Evolutionary conservation across 2,329 filamentous ascomycete species (phyloP), one percentile per base, ranked within the genome.

Genomic region (Ophiostoma piceae): DNA sequence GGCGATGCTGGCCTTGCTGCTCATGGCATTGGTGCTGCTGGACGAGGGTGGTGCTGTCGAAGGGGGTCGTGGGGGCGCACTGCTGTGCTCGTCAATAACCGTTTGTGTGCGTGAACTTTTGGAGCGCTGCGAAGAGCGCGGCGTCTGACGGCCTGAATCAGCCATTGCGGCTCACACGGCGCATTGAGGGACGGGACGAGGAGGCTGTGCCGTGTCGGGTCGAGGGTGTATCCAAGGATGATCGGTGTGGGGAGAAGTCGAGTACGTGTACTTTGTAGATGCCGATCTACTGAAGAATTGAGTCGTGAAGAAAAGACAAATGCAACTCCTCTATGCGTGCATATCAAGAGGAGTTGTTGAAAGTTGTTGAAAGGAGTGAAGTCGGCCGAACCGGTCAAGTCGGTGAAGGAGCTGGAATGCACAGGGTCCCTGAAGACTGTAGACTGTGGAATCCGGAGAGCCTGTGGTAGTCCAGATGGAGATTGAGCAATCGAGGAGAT

Each of bases 51-150:
- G 41, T 51, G 43, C 43, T 19, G 39, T 47, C 14, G 41, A 43
- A 8, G 67, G 47, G 11, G 51, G 32, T 54, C 29, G 67, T 73
- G 74, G 66, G 35, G 62, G 57, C 2, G 57, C 57, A 62, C 26
- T 43, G 35, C 3, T 64, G 66, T 47, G 35, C 9, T 67, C 32
- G 66, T 57, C n/a, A 66, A 67, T 11, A 22, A 8, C 37, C 47
- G 84, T 85, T 73, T 87, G 85, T 8, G 84, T 83, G 71, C 84
- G 83, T 67, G 85, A 76, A 66, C 82, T 80, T 76, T 83, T 83
- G 69, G 79, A 78, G 72, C 79, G 82, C 19, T 65, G 62, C 72
- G 79, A 77, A 71, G 80, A 80, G 73, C 76, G 77, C 68, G 77
- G 74, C 70, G 71, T 75, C 72, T 74, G 76, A 74, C 76, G 76